Evolutionary conservation across 768 basidiomycete genomes (phyloP), one percentile per base, ranked within the genome.

Genomic region (Pulveroboletus ravenelii): DNA sequence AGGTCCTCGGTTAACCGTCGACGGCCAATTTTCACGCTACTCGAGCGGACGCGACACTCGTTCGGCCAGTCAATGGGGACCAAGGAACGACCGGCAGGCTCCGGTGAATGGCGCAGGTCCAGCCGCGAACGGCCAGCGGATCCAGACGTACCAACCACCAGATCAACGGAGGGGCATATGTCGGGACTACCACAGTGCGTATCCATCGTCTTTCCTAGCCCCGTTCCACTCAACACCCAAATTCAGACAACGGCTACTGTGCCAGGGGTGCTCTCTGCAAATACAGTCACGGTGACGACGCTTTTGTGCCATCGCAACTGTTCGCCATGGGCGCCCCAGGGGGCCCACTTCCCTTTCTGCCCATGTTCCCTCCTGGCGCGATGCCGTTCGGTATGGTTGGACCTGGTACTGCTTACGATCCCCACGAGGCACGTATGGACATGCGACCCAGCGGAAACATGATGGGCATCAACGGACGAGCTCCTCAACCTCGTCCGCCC

Each of bases 181-280:
- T 72, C 80, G 87, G 52, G 93, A 97, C 69, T 97, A 95, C 66
- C 84, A 94, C 68, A 90, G 94, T 94, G 63, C 63, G 93, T 78
- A 35, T 42, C 42, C 39, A 23, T 48, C 35, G 47, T 37, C 35
- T 32, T 30, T 42, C 47, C 38, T 55, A 25, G 38, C 37, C 13
- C 38, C 40, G 27, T 47, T 37, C 45, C 39, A 48, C 51, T 48
- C 51, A 54, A 54, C 46, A 47, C 49, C 17, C 49, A 40, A 53
- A 9, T 44, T 8, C 57, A 97, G 94, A 94, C 63, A 84, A 84
- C 51, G 94, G 94, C 1, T 96, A 85, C 70, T 98, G 94, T 60
- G 81, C 89, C 36, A 82, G 93, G 30, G 94, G 94, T 41, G 84
- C 80, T 17, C 78, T 79, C 53, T 98, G 94, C 77, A 93, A 91